Evolutionary conservation across 129 eudicot genomes (phyloP).

Genomic region (Solidago caesia): DNA sequence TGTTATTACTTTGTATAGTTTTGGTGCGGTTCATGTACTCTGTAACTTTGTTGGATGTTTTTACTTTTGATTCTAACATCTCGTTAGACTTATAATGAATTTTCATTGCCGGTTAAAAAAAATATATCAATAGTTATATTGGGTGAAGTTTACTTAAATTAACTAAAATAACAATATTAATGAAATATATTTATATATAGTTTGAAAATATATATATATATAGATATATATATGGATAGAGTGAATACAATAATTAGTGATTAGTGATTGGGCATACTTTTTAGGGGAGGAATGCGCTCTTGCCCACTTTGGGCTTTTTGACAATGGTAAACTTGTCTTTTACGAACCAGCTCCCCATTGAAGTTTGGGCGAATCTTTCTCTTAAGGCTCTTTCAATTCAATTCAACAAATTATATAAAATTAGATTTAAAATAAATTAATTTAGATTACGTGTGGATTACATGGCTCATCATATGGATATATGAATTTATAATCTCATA

Average conservation of each 20-base stretch:
- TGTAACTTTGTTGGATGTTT: no score
- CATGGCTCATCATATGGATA: not conserved
- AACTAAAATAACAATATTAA: no score
- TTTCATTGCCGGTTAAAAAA: no score
- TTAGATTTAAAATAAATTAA: not conserved
- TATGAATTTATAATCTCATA: not conserved
- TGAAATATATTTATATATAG: no score
- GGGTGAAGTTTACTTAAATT: no score
- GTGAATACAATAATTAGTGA: not conserved
- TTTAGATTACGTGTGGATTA: not conserved
- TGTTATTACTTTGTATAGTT: no score
- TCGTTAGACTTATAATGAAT: no score
- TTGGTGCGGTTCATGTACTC: no score
- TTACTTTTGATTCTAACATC: no score
- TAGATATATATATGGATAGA: not conserved
- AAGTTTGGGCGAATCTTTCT: conserved; percentile 33
- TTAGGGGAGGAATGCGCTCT: not conserved
- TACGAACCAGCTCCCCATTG: conserved; percentile 34
- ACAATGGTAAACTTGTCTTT: conserved; percentile 19
- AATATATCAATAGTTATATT: no score
- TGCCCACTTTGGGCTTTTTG: conserved; percentile 14
- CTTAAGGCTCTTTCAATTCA: conserved; percentile 18
- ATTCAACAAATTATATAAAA: not conserved
- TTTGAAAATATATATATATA: no score
- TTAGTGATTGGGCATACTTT: not conserved